Evolutionary conservation across 257 asterid genomes (phyloP), one percentile per base, ranked within the genome.

Genomic region (Primulina tabacum): DNA sequence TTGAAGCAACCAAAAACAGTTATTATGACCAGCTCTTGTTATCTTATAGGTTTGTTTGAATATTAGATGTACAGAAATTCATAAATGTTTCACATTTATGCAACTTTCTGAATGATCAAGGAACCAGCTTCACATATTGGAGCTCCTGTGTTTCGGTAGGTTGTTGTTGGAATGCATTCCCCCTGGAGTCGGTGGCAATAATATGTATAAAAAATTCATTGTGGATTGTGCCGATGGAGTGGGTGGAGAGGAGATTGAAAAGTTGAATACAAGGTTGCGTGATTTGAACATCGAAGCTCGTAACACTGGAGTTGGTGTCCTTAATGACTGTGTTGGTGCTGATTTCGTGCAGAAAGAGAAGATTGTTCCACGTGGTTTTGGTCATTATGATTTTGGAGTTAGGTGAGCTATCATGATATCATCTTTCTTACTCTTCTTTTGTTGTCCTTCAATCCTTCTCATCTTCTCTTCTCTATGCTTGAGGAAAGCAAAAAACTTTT

Each of bases 291-390:
- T 94, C 28, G 96, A 94, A 71, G 84, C 88, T 71, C 96, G 97
- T 60, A 93, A 93, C 74, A 58, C 53, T 69, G 97, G 99, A 67
- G 85, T 65, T 68, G 97, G 97, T 72, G 85, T 83, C 56, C 92
- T 93, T 68, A 90, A 93, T 74, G 96, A 93, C 68, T 90, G 95
- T 28, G 99, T 86, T 72, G 99, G 99, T 75, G 97, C 99, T 71
- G 99, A 93, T 75, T 93, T 73, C 80, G 99, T 93, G 77, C 97
- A 89, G 85, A 93, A 93, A 88, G 99, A 87, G 78, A 93, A 93
- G 84, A 78, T 84, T 60, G 85, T 79, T 70, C 97, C 99, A 1
- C 95, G 96, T 17, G 80, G 84, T 43, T 91, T 89, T 79, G 86
- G 88, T 76, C 74, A 82, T 72, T 70, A 83, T 64, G 96, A 93